Percentiles rank a stretch among this genome's conserved stretches.
Evolutionary conservation across 1,284 basidiomycete genomes (phyloP).

Genomic region (Cryptococcus floricola): DNA sequence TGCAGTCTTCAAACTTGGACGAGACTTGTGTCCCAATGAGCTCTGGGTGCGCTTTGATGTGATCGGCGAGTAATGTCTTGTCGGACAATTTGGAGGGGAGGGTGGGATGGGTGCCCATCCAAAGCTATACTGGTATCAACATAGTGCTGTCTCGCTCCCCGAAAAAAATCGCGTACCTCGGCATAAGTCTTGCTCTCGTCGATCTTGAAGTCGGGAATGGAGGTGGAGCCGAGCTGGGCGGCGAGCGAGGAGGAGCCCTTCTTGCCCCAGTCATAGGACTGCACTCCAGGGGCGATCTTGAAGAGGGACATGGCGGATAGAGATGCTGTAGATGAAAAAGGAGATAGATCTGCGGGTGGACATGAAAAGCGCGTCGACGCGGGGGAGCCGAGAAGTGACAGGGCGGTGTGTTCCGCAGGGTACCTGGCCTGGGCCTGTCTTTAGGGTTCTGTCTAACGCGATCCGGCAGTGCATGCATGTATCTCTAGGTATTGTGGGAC

Average conservation of each 20-base stretch:
- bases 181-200: constrained; percentile 61
- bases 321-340: not conserved
- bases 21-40: constrained; percentile 61
- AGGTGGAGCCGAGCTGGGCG: constrained; percentile 53
- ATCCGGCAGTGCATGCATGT: too few species aligned
- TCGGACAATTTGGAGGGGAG: constrained; percentile 69
- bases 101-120: constrained; percentile 97
- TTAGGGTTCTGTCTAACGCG: not conserved
- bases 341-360: not conserved
- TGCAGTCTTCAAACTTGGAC: constrained; percentile 58
- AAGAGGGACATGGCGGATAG: constrained; percentile 28
- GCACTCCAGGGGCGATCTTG: constrained; percentile 46
- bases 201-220: constrained; percentile 53
- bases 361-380: not conserved
- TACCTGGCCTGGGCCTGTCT: not conserved
- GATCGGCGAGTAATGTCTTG: constrained; percentile 56
- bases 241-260: constrained; percentile 54
- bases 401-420: not conserved
- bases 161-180: constrained; percentile 53
- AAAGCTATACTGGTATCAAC: constrained; percentile 59
- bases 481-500: too few species aligned
- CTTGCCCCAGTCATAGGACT: constrained; percentile 57
- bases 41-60: constrained; percentile 63
- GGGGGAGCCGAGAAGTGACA: not conserved
- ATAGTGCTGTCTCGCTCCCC: not conserved